A percentile compares a stretch with the other conserved stretches of the same genome.
Conservation (phyloP, 2,329 filamentous ascomycete species). For the Penicillium sp. region DNA sequence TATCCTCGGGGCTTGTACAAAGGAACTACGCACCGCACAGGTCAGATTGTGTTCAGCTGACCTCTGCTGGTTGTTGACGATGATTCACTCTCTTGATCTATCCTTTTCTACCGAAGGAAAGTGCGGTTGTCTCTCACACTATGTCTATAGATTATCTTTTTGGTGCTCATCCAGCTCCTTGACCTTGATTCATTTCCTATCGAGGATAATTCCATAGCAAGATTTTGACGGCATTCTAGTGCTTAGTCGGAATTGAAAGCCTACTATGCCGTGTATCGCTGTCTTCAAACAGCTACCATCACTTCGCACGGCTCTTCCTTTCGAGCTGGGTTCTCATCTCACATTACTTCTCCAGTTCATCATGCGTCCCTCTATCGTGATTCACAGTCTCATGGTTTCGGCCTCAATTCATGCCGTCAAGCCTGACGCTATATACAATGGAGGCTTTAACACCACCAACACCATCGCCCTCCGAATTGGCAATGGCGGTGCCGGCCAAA, state of each 20-base stretch:
- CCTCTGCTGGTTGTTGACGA: not conserved
- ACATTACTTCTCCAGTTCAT: not conserved
- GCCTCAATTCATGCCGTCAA: not conserved
- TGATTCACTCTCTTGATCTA: not conserved
- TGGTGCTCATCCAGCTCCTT: not conserved
- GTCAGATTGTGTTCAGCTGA: not conserved
- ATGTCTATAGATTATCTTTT: not conserved
- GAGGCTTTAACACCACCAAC: slow-evolving; percentile 8
- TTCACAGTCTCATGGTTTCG: not conserved
- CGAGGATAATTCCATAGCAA: not conserved
- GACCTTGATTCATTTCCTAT: not conserved
- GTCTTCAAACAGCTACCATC: not conserved
- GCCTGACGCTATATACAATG: slow-evolving; percentile 14
- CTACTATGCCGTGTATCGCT: not conserved
- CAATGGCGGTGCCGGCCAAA: slow-evolving; percentile 41
- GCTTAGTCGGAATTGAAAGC: not conserved
- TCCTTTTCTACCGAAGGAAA: not conserved
- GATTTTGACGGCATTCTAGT: not conserved
- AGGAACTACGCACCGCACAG: not conserved
- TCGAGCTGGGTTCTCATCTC: not conserved
- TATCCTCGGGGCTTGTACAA: not conserved
- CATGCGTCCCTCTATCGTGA: not conserved
- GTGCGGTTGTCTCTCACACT: not conserved
- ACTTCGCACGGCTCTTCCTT: not conserved
- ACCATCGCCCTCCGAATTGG: slow-evolving; percentile 34